A percentile compares a stretch with the other conserved stretches of the same genome.
phyloP scores from a whole-genome alignment of 371 early-diverging fungal genomes.

The Mucor piriformis region DNA sequence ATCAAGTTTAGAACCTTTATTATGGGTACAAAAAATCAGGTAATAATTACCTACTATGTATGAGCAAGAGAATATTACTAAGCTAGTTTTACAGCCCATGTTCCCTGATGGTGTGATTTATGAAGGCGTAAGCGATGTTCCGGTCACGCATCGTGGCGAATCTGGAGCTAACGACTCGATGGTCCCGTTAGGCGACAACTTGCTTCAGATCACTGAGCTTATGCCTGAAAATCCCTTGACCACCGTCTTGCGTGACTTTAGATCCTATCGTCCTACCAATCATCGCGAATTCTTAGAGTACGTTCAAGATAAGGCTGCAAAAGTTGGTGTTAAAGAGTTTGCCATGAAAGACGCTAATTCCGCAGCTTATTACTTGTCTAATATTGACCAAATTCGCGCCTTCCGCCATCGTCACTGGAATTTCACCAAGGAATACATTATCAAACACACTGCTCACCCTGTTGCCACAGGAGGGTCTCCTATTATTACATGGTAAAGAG shows the following conservation, averaged over 20 bases:
- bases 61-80: too few species aligned
- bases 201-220: slow-evolving; percentile 75
- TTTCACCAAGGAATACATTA: slow-evolving; percentile 87
- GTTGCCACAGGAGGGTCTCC: slow-evolving; percentile 72
- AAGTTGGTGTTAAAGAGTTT: slow-evolving; percentile 48
- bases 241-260: slow-evolving; percentile 74
- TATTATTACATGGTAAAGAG: slow-evolving; percentile 55
- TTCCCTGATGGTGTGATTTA: slow-evolving; percentile 86
- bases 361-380: slow-evolving; percentile 70
- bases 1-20: slow-evolving; percentile 87
- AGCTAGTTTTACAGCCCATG: slow-evolving; percentile 59
- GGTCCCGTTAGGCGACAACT: slow-evolving; percentile 83
- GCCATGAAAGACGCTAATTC: slow-evolving; percentile 59
- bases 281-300: slow-evolving; percentile 75
- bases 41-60: too few species aligned
- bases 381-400: slow-evolving; percentile 84
- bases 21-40: slow-evolving; percentile 84
- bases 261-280: slow-evolving; percentile 78
- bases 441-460: slow-evolving; percentile 75
- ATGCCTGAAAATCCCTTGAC: slow-evolving; percentile 88
- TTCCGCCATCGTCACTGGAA: slow-evolving; percentile 89
- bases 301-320: slow-evolving; percentile 58
- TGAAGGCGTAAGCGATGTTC: slow-evolving; percentile 72
- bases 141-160: slow-evolving; percentile 79
- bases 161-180: slow-evolving; percentile 89